Base-by-base conservation (phyloP, 192 early-diverging fungal species). In the Umbelopsis vinacea region DNA sequence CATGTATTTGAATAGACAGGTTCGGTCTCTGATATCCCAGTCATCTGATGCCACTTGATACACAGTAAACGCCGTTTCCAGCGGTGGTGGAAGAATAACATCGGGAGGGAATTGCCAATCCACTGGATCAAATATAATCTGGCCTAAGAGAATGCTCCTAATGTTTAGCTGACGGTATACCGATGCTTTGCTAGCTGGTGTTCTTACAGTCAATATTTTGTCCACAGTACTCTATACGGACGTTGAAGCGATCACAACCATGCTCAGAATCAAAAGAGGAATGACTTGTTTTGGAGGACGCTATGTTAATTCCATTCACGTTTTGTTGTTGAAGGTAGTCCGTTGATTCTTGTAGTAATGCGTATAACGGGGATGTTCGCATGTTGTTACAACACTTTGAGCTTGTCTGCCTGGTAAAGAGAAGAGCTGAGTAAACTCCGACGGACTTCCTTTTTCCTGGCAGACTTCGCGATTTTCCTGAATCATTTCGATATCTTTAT, bases 11-110 rank as follows among this genome's bases (percentile, higher is more conserved):
- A 63, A 63, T 12, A 63, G 19, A 14, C 57, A 63, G 33, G 57
- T 63, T 63, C 57, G 57, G 11, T 63, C 57, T 37, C 57, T 29
- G 6, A 63, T 63, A 63, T 63, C 57, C 57, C 57, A 63, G 33
- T 63, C 57, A 33, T 63, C 57, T 19, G 57, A 29, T n/a, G 57
- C 12, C 12, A 63, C 57, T 17, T 63, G 57, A 8, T 63, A 26
- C 17, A 63, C 26, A 19, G 26, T 26, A 35, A 63, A 63, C 4
- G 57, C 26, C 10, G 33, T 63, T 19, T 63, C 57, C 26, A 63
- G 33, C 15, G 57, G 17, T 7, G 57, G 12, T 17, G 57, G 57
- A 14, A 63, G 33, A 12, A 63, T 63, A 26, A 63, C 14, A 17
- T 63, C 57, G 4, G 57, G 57, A 63, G 57, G 35, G 7, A 63